These are phyloP conservation scores for Fusarium coffeatum DNA, from an alignment of 2,329 filamentous ascomycete genomes.

Conservation along the genomic window DNA sequence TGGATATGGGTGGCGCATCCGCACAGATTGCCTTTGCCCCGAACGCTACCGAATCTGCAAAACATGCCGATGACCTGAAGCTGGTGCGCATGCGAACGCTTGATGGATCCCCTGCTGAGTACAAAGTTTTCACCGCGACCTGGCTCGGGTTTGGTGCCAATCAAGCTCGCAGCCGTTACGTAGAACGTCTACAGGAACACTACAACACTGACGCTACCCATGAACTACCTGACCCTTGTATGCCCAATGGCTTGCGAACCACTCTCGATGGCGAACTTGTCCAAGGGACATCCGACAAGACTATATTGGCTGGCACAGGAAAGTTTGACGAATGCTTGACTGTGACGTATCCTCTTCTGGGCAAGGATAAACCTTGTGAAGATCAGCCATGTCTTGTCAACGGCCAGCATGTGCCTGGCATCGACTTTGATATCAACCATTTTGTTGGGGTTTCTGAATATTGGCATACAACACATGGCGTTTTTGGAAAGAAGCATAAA, in stretches of 20 bases:
- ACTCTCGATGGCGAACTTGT: constrained; percentile 75
- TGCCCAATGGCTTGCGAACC: constrained; percentile 81
- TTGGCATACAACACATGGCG: constrained; percentile 97
- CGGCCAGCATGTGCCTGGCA: constrained; percentile 90
- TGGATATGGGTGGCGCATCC: constrained; percentile 98
- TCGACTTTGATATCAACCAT: constrained; percentile 97
- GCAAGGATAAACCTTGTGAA: constrained; percentile 86
- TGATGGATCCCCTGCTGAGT: constrained; percentile 80
- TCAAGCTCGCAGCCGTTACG: constrained; percentile 85
- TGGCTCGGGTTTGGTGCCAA: constrained; percentile 99
- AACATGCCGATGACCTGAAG: constrained; percentile 90
- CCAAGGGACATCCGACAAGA: constrained; percentile 54
- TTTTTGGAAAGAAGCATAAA: constrained; percentile 83
- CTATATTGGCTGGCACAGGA: constrained; percentile 82
- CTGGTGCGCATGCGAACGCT: constrained; percentile 85
- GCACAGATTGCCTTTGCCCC: constrained; percentile 98
- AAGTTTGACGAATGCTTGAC: constrained; percentile 86
- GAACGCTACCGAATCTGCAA: constrained; percentile 88
- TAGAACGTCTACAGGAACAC: constrained; percentile 78
- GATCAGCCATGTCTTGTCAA: constrained; percentile 90
- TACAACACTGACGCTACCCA: constrained; percentile 64
- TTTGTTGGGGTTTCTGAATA: constrained; percentile 98
- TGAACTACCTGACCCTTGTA: constrained; percentile 89
- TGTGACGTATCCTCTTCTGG: constrained; percentile 84
- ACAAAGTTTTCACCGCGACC: constrained; percentile 92